Evolutionary conservation across 1,139 yeast species (phyloP), one percentile per base, ranked within the genome.

Genomic region (Nakaseomyces delphensis): DNA sequence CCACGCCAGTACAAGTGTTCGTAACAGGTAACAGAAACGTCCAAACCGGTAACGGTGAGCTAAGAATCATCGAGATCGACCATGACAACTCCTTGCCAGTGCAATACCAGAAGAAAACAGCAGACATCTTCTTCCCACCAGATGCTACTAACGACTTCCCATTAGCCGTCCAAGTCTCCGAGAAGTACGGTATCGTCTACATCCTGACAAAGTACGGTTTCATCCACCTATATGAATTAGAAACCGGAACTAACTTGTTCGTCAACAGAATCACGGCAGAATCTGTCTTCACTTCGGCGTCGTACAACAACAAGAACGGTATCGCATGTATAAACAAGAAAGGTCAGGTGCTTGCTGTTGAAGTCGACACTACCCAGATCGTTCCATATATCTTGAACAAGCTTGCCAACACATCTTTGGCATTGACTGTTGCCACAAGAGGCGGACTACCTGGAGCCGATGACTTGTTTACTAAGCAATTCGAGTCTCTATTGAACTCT

Each of bases 381-480:
- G 82, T 93, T 48, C 95, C 96, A 39, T 93, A 93, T 63, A 82
- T 93, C 40, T 73, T 91, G 64, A 83, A 83, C 56, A 86, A 86
- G 63, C 74, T 91, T 52, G 78, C 91, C 43, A 91, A 93, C 59
- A 86, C 91, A 24, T 76, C 83, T 23, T 72, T 93, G 57, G 98
- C 97, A 3, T 71, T 93, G 49, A 74, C 91, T 8, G 76, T 93
- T 52, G 94, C 97, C 16, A 78, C 95, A 8, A 83, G 97, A 66
- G 96, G 96, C 59, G 95, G 96, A 1, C 76, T 93, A 63, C 93
- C 95, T 39, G 99, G 98, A 50, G 98, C 97, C 38, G 98, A 91
- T 63, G 81, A 80, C 57, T 73, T 93, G 51, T 89, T 93, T 66
- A 70, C 76, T 46, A 95, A 89, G 66, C 97, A 89, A 66, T 93